A percentile compares a stretch with the other conserved stretches of the same genome.
Evolutionary conservation across 208 protist genomes (phyloP).

Genomic region (Spongospora subterranea): DNA sequence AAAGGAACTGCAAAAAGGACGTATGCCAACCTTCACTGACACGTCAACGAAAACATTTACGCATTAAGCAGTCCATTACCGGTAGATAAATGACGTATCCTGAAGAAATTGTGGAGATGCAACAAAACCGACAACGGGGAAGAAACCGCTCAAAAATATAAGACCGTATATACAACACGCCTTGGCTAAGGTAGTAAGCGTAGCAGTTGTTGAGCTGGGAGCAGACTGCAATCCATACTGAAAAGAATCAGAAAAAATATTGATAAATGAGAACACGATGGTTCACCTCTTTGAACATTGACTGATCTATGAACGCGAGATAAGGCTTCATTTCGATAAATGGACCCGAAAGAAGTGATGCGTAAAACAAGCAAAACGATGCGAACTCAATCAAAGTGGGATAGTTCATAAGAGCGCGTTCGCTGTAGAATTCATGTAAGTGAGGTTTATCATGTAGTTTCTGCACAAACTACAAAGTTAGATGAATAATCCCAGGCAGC

Average conservation of each 20-base stretch:
- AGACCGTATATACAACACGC: background rate
- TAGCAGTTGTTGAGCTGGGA: background rate
- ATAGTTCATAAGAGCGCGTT: background rate
- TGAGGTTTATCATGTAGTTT: background rate
- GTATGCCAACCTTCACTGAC: background rate
- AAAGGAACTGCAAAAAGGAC: background rate
- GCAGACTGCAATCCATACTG: background rate
- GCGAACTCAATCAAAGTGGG: constrained; percentile 37
- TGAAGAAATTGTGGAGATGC: background rate
- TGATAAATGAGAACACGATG: background rate
- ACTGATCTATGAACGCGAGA: constrained; percentile 26
- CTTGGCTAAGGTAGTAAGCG: background rate
- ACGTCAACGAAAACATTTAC: background rate
- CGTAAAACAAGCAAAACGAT: constrained; percentile 25
- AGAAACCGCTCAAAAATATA: background rate
- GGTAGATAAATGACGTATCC: constrained; percentile 3
- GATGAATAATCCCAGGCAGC: too few relatives aligned
- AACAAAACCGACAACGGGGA: background rate
- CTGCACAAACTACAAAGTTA: too few relatives aligned
- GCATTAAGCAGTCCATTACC: background rate
- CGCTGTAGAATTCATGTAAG: constrained; percentile 6
- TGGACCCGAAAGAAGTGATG: background rate
- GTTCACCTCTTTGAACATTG: constrained; percentile 41
- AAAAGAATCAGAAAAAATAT: background rate
- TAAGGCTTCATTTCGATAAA: constrained; percentile 26